Evolutionary conservation across 768 basidiomycete species (phyloP).

Genomic region (Leucocoprinus leucothites): DNA sequence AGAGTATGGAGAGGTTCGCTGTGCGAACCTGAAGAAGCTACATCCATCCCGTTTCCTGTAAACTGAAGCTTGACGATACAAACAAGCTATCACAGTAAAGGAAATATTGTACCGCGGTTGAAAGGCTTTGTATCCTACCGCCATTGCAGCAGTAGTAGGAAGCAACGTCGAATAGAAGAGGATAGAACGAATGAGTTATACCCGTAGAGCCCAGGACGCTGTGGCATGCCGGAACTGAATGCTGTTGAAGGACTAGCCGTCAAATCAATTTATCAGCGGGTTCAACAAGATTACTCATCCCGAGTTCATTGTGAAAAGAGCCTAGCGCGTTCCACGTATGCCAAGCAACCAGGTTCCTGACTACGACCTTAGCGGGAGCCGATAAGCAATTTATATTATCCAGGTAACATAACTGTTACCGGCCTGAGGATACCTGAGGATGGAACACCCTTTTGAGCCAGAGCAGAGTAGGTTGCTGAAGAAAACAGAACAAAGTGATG

Average conservation of each 20-base stretch:
- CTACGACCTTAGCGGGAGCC: neutral
- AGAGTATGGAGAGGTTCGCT: slow-evolving; percentile 60
- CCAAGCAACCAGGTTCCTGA: slow-evolving; percentile 2
- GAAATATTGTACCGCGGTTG: neutral
- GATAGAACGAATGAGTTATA: too few species aligned
- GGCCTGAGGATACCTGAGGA: neutral
- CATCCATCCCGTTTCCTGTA: slow-evolving; percentile 37
- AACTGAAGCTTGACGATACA: neutral
- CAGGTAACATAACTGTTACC: neutral
- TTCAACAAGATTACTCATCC: neutral
- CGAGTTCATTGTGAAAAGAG: neutral
- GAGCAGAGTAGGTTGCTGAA: neutral
- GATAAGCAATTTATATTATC: neutral
- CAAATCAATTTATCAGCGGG: too few species aligned
- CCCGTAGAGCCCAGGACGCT: neutral
- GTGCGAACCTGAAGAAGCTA: slow-evolving; percentile 50
- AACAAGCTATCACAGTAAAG: neutral
- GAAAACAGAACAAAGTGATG: neutral
- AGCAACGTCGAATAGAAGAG: neutral
- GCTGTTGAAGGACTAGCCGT: too few species aligned
- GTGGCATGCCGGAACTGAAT: neutral
- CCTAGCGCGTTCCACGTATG: neutral
- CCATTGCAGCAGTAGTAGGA: neutral
- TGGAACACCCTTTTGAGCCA: neutral
- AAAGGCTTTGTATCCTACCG: neutral